These are phyloP conservation scores for Trifolium repens DNA, from an alignment of 306 rosid genomes.

Conservation along the genomic window DNA sequence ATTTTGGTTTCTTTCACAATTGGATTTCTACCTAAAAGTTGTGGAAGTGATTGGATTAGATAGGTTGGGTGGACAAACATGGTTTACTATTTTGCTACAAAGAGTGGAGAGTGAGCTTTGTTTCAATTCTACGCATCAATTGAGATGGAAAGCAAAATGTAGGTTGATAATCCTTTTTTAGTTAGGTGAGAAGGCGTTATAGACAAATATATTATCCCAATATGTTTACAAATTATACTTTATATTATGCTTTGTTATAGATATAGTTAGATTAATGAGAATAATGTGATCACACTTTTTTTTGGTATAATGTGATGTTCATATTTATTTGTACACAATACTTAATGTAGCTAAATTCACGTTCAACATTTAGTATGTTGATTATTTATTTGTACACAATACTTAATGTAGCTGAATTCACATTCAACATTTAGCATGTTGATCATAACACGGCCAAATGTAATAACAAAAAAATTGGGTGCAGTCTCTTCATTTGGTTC, in stretches of 20 bases:
- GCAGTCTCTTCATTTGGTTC: not conserved
- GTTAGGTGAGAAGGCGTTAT: slow-evolving; percentile 50
- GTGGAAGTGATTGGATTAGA: slow-evolving; percentile 39
- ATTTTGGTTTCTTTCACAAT: slow-evolving; percentile 22
- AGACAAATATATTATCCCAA: slow-evolving; percentile 45
- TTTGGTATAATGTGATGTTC: slow-evolving; percentile 1
- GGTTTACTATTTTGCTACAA: slow-evolving; percentile 36
- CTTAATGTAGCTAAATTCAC: not conserved
- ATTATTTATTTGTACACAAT: not conserved
- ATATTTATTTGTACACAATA: not conserved
- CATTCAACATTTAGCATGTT: not conserved
- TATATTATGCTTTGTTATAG: not conserved
- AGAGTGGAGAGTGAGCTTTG: slow-evolving; percentile 38
- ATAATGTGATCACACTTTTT: not conserved
- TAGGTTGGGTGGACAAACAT: slow-evolving; percentile 53
- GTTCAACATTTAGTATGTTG: not conserved
- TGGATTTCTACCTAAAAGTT: slow-evolving; percentile 5
- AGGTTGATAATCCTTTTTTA: slow-evolving; percentile 48
- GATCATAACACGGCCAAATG: not conserved
- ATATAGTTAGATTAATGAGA: not conserved
- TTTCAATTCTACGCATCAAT: slow-evolving; percentile 51
- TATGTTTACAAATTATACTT: not conserved
- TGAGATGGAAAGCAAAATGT: slow-evolving; percentile 25
- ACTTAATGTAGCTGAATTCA: not conserved
- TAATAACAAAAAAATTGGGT: not conserved